Evolutionary conservation across 345 rosid genomes (phyloP), one percentile per base, ranked within the genome.

Genomic region (Brassica rapa): DNA sequence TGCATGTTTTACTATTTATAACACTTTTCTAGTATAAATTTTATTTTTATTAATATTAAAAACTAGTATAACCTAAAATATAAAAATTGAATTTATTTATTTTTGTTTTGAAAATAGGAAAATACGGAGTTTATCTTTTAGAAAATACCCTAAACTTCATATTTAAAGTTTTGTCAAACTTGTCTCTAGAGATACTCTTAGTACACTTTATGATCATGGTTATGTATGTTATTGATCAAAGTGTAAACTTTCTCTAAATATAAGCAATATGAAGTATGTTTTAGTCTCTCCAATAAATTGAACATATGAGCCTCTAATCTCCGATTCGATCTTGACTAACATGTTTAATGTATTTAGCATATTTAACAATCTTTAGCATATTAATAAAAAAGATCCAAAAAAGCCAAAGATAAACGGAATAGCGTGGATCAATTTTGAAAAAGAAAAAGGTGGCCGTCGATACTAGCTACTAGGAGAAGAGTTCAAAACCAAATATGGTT

Each of bases 401-500:
- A 51, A 51, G 56, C 16, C 23, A 14, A 23, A 64, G 19, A 51
- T 5, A n/a, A 35, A 33, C 12, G 23, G 46, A 10, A 6, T 11
- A 57, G 35, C 15, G n/a, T 23, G 10, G 15, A 72, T 43, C 39
- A 25, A 43, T 15, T 8, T 30, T 8, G 8, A 16, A 27, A 43
- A 46, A 30, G 1, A 14, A 8, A 46, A 41, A 23, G 29, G 10
- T 46, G 5, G 32, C 37, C 37, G 37, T 7, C 16, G 41, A 14
- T 60, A 62, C 10, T 32, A 15, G 43, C 25, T 15, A 64, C 6
- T 46, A 39, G 70, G 11, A 39, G 32, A 41, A 77, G 77, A 32
- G 56, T 66, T 66, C 68, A 72, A 78, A 72, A 46, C 62, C 73
- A 72, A 78, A 1, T 72, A 39, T 51, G 72, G 23, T 72, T 70